phyloP scores from a whole-genome alignment of 1,284 basidiomycete genomes.

The Nidula niveotomentosa region DNA sequence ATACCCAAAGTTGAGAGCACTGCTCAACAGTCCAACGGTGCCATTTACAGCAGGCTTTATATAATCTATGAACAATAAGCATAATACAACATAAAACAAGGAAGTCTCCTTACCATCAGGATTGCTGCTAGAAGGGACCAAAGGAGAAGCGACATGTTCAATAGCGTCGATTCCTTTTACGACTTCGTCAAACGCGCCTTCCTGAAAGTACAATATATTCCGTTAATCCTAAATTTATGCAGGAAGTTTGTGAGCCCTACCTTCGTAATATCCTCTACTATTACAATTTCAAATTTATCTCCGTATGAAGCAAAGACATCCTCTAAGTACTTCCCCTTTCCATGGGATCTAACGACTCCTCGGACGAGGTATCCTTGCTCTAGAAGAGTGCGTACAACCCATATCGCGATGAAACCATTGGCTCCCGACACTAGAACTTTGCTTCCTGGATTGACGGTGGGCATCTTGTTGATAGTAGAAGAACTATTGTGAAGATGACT shows the following conservation, averaged over 20 bases:
- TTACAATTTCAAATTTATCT: constrained; percentile 40
- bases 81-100: not conserved
- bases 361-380: constrained; percentile 36
- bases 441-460: constrained; percentile 18
- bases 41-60: constrained; percentile 32
- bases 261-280: constrained; percentile 47
- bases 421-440: constrained; percentile 33
- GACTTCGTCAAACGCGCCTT: constrained; percentile 62
- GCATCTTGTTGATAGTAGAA: too few species aligned
- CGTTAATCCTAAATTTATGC: not conserved
- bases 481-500: too few species aligned
- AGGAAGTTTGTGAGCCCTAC: constrained; percentile 14
- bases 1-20: constrained; percentile 23
- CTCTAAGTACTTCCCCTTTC: constrained; percentile 35
- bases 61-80: not conserved
- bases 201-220: constrained; percentile 16
- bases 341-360: constrained; percentile 36
- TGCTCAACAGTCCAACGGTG: constrained; percentile 30
- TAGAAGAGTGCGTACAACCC: constrained; percentile 32
- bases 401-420: constrained; percentile 32
- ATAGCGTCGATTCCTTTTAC: constrained; percentile 63
- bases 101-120: constrained; percentile 13
- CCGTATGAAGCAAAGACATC: constrained; percentile 35
- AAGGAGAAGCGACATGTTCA: constrained; percentile 51
- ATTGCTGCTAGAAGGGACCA: constrained; percentile 26